Conservation (phyloP, 345 rosid species). For the Populus nigra region DNA sequence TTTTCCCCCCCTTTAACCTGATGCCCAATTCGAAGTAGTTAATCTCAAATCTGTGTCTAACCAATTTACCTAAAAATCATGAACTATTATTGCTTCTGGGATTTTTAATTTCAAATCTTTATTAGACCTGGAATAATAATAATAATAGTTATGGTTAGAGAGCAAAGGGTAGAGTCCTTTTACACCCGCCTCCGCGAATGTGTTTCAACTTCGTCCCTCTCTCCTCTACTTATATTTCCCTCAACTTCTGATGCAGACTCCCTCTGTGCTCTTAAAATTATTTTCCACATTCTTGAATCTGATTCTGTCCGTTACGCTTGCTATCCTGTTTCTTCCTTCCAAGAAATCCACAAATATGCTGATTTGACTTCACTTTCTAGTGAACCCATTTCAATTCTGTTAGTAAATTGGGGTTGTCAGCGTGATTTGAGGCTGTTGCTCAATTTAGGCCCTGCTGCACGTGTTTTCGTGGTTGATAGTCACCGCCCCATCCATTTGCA, state of each 20-base stretch:
- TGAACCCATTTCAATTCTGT: conserved; percentile 52
- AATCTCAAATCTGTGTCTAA: background rate
- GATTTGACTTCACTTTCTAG: conserved; percentile 48
- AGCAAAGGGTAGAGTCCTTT: conserved; percentile 58
- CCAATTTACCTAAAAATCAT: conserved; percentile 13
- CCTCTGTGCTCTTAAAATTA: conserved; percentile 77
- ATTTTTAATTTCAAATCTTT: background rate
- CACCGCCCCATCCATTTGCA: conserved; percentile 94
- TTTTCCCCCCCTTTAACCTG: background rate
- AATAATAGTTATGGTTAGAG: conserved; percentile 65
- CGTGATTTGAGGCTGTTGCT: conserved; percentile 63
- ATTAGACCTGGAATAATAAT: background rate
- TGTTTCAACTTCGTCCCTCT: conserved; percentile 44
- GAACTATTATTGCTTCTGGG: background rate
- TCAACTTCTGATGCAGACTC: conserved; percentile 93
- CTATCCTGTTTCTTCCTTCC: conserved; percentile 86
- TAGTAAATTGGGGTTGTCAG: conserved; percentile 94
- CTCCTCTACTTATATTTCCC: conserved; percentile 85
- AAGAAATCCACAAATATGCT: conserved; percentile 69
- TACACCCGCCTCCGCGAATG: conserved; percentile 75
- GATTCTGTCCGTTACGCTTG: conserved; percentile 92
- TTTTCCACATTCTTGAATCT: conserved; percentile 77
- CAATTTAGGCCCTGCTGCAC: conserved; percentile 49
- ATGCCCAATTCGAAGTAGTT: background rate
- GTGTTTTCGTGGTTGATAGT: conserved; percentile 86